These are phyloP conservation scores for Diplodia seriata DNA, from an alignment of 2,329 filamentous ascomycete genomes.

Conservation along the genomic window DNA sequence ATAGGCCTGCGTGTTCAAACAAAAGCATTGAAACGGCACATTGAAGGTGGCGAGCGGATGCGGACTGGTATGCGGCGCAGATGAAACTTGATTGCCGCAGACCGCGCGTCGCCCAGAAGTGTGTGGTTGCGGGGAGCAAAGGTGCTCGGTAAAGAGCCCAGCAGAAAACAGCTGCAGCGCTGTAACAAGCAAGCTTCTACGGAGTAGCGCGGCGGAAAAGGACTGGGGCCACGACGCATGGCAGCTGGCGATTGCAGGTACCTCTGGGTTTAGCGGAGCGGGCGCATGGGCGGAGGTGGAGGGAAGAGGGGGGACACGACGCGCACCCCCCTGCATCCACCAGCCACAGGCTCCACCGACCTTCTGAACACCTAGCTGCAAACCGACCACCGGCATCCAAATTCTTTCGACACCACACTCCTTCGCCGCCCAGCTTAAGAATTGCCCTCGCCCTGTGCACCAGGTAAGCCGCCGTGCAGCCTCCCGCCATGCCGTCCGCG, in stretches of 20 bases:
- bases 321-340: conserved; percentile 26
- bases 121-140: background rate
- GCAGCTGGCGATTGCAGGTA: background rate
- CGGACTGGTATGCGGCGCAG: conserved; percentile 5
- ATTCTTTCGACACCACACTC: conserved; percentile 32
- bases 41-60: too few relatives aligned
- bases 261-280: background rate
- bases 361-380: conserved; percentile 31
- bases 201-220: background rate
- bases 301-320: conserved; percentile 19
- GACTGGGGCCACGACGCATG: background rate
- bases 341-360: conserved; percentile 18
- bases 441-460: conserved; percentile 22
- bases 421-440: conserved; percentile 26
- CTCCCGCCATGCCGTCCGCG: conserved; percentile 22
- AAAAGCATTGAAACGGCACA: conserved; percentile 5
- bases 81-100: background rate
- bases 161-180: background rate
- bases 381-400: conserved; percentile 27
- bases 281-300: background rate
- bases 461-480: conserved; percentile 15
- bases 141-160: background rate
- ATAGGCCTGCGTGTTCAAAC: conserved; percentile 1
- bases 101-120: background rate
- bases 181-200: conserved; percentile 4